Conservation (phyloP, 768 basidiomycete species). For the Dentipellis sp. region DNA sequence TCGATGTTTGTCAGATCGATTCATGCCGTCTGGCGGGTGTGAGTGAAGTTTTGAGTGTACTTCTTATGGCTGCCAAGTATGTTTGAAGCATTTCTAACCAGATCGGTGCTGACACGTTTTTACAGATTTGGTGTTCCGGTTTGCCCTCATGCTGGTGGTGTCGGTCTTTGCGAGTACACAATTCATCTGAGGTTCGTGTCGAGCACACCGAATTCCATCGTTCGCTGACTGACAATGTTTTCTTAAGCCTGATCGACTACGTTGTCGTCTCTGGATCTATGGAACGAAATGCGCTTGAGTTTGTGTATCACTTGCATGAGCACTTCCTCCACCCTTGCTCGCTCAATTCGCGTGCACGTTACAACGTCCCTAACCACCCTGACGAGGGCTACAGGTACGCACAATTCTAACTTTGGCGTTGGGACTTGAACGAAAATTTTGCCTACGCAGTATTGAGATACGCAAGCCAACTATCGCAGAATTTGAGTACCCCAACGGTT, state of each 20-base stretch:
- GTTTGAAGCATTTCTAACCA: slow-evolving; percentile 9
- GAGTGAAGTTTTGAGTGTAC: slow-evolving; percentile 82
- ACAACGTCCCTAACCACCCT: slow-evolving; percentile 74
- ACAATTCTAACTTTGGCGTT: neutral
- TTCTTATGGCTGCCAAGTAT: slow-evolving; percentile 86
- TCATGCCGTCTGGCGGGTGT: slow-evolving; percentile 91
- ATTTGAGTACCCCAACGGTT: slow-evolving; percentile 80
- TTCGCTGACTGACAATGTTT: neutral
- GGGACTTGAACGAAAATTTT: neutral
- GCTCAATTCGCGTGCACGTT: slow-evolving; percentile 77
- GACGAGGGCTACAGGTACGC: slow-evolving; percentile 71
- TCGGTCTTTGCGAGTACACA: slow-evolving; percentile 88
- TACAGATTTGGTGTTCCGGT: slow-evolving; percentile 73
- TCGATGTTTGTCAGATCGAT: slow-evolving; percentile 94
- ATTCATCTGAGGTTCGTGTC: slow-evolving; percentile 58
- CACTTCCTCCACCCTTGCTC: slow-evolving; percentile 86
- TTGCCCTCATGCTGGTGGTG: slow-evolving; percentile 92
- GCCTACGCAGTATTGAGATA: slow-evolving; percentile 72
- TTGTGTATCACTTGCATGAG: slow-evolving; percentile 87
- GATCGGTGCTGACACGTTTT: neutral
- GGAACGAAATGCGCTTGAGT: slow-evolving; percentile 92
- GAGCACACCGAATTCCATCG: too few species aligned
- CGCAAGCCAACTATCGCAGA: slow-evolving; percentile 68
- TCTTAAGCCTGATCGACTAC: slow-evolving; percentile 77
- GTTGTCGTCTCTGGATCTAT: slow-evolving; percentile 85